Conservation (phyloP, 371 early-diverging fungal genomes). For the Mortierella sp. region DNA sequence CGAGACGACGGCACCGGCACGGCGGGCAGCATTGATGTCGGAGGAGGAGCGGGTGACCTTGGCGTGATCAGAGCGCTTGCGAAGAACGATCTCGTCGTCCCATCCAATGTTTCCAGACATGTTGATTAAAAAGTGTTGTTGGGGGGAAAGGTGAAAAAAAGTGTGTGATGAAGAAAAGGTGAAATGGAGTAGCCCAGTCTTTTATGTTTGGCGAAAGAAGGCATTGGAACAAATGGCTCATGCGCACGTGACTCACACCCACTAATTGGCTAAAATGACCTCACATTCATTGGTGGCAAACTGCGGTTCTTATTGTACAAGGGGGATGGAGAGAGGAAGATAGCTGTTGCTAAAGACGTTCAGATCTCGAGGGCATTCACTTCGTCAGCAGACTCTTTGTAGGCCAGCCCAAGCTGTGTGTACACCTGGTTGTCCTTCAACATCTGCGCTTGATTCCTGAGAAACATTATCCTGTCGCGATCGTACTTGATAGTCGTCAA, state of each 20-base stretch:
- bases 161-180: constrained; percentile 1
- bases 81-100: constrained; percentile 85
- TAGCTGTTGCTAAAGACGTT: not conserved
- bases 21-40: constrained; percentile 86
- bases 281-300: constrained; percentile 6
- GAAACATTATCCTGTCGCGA: constrained; percentile 63
- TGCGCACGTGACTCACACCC: not conserved
- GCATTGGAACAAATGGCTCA: not conserved
- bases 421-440: constrained; percentile 31
- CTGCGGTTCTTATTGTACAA: not conserved
- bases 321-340: not conserved
- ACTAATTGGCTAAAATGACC: not conserved
- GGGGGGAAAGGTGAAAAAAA: constrained; percentile 9
- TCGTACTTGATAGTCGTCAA: constrained; percentile 66
- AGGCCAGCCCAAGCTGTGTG: constrained; percentile 33
- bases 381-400: constrained; percentile 47
- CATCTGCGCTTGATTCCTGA: constrained; percentile 51
- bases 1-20: constrained; percentile 79
- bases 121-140: constrained; percentile 13
- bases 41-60: constrained; percentile 76
- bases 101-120: constrained; percentile 69
- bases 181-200: constrained; percentile 1
- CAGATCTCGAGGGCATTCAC: constrained; percentile 49
- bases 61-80: constrained; percentile 79
- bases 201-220: constrained; percentile 12